Conservation (phyloP, 768 basidiomycete genomes). For the Roridomyces roridus region DNA sequence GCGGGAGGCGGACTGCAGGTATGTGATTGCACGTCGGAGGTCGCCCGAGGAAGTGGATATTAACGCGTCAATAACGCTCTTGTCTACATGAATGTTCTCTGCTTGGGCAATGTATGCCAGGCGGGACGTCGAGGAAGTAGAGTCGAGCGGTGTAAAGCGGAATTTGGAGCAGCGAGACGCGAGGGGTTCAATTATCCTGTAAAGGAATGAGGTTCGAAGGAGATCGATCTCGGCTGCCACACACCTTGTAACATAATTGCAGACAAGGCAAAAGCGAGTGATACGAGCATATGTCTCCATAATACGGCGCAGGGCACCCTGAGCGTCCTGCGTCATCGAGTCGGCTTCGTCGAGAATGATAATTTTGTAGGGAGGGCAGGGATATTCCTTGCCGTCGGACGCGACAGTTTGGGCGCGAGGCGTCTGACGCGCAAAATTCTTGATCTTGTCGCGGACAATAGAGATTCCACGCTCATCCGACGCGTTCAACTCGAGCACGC, state of each 20-base stretch:
- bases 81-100: conserved; percentile 68
- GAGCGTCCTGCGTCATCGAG: conserved; percentile 99
- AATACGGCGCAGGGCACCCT: conserved; percentile 94
- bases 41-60: conserved; percentile 89
- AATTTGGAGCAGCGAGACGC: conserved; percentile 99
- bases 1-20: conserved; percentile 93
- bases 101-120: conserved; percentile 80
- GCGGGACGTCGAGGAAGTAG: conserved; percentile 73
- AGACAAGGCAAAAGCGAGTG: conserved; percentile 96
- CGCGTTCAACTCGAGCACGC: conserved; percentile 97
- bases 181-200: conserved; percentile 96
- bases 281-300: conserved; percentile 99
- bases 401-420: conserved; percentile 76
- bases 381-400: conserved; percentile 86
- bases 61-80: conserved; percentile 71
- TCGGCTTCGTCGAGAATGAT: conserved; percentile 99
- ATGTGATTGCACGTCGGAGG: conserved; percentile 95
- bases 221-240: background rate
- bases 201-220: background rate
- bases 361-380: conserved; percentile 98
- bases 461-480: conserved; percentile 98
- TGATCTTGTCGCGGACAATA: conserved; percentile 98
- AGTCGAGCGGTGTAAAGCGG: conserved; percentile 92
- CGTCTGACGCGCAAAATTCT: conserved; percentile 94
- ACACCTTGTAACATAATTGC: conserved; percentile 99